These are phyloP conservation scores for Claviceps sp. DNA, from an alignment of 2,329 filamentous ascomycete species.

Conservation along the genomic window DNA sequence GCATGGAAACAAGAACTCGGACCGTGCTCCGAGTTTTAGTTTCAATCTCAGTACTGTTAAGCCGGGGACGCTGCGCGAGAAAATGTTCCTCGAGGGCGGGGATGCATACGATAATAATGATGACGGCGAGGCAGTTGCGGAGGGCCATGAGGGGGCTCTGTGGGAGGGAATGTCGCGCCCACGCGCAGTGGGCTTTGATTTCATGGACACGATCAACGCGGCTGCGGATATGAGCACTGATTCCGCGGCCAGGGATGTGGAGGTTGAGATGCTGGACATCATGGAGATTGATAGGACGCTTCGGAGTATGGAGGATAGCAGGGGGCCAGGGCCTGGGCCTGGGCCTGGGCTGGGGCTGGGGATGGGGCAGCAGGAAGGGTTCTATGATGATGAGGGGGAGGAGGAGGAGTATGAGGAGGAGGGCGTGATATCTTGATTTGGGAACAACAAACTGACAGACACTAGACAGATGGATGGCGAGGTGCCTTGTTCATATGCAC, in stretches of 20 bases:
- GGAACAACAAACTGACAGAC: conserved; percentile 10
- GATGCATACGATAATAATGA: conserved; percentile 2
- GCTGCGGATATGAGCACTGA: conserved; percentile 40
- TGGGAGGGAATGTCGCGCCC: conserved; percentile 16
- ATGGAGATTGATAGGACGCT: conserved; percentile 51
- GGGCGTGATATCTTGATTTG: background rate
- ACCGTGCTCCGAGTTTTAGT: conserved; percentile 23
- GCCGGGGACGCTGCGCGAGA: conserved; percentile 22
- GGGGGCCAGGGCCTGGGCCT: conserved; percentile 24
- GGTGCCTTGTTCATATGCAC: background rate
- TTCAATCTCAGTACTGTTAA: conserved; percentile 39
- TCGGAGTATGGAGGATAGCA: conserved; percentile 38
- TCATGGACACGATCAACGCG: conserved; percentile 35
- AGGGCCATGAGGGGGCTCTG: conserved; percentile 11
- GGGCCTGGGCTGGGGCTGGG: no score
- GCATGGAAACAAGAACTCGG: conserved; percentile 27
- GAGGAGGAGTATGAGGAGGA: conserved; percentile 22
- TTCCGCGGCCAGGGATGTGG: conserved; percentile 37
- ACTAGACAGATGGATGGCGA: conserved; percentile 8
- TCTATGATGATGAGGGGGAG: no score
- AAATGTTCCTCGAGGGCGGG: conserved; percentile 15
- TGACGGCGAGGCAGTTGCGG: background rate
- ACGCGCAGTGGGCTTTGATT: conserved; percentile 29
- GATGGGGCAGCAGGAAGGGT: no score
- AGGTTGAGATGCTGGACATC: conserved; percentile 50